Conservation (phyloP, 1,284 basidiomycete genomes). For the Mycena citricolor region DNA sequence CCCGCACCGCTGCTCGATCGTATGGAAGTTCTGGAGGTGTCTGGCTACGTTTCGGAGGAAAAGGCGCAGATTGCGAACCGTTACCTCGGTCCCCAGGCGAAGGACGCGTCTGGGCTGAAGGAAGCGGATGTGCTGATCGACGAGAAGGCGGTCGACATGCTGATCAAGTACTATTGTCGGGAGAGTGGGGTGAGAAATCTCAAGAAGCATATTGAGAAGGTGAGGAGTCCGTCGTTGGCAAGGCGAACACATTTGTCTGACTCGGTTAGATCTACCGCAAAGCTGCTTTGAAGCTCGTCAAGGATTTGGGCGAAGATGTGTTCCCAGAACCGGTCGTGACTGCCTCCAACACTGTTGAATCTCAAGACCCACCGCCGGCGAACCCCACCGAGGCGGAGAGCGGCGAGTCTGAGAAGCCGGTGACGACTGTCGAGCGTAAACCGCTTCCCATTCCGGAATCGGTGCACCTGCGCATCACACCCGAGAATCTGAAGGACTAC, state of each 20-base stretch:
- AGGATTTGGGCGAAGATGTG: constrained; percentile 86
- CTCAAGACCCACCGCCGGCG: constrained; percentile 37
- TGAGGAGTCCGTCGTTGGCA: constrained; percentile 29
- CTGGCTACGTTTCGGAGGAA: constrained; percentile 96
- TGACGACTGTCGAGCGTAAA: constrained; percentile 79
- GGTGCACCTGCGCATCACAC: constrained; percentile 81
- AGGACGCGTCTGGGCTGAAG: constrained; percentile 86
- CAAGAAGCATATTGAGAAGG: constrained; percentile 97
- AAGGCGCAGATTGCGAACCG: constrained; percentile 90
- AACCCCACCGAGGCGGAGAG: constrained; percentile 28
- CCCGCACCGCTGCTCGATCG: constrained; percentile 95
- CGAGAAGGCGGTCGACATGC: constrained; percentile 77
- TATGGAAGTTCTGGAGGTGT: constrained; percentile 97
- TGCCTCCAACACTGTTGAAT: constrained; percentile 36
- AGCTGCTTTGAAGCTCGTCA: constrained; percentile 90
- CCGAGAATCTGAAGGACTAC: constrained; percentile 92
- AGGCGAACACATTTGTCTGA: constrained; percentile 9
- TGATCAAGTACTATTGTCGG: constrained; percentile 96
- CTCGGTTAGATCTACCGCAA: constrained; percentile 89
- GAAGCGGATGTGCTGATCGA: constrained; percentile 80
- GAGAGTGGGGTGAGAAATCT: constrained; percentile 95
- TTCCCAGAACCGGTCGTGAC: constrained; percentile 68
- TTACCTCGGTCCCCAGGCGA: constrained; percentile 94
- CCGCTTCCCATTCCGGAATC: constrained; percentile 81
- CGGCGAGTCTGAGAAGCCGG: constrained; percentile 35